phyloP scores from a whole-genome alignment of 73 alveolate species.

The Durusdinium trenchii region DNA sequence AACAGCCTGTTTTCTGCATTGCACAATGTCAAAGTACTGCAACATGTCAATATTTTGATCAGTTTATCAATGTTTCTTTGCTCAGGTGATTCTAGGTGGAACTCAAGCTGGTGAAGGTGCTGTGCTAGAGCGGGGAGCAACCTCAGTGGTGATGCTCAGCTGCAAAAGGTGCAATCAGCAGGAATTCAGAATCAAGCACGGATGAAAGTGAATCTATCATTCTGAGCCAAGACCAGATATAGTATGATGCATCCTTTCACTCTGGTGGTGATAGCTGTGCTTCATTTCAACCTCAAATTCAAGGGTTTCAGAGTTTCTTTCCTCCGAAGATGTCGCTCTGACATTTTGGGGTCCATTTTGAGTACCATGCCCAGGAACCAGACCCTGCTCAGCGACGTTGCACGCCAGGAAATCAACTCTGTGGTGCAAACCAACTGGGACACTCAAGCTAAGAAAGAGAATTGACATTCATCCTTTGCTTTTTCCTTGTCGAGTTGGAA shows the following conservation, averaged over 20 bases:
- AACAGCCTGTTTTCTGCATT: background rate
- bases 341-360: no score
- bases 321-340: no score
- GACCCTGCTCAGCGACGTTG: slow-evolving; percentile 46
- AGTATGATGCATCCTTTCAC: background rate
- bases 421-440: slow-evolving; percentile 93
- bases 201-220: background rate
- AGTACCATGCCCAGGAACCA: slow-evolving; percentile 12
- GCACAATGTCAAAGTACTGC: no score
- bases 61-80: background rate
- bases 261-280: background rate
- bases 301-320: no score
- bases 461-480: background rate
- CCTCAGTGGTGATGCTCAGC: slow-evolving; percentile 54
- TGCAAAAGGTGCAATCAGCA: background rate
- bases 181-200: background rate
- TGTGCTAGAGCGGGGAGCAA: slow-evolving; percentile 77
- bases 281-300: no score
- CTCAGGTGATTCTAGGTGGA: slow-evolving; percentile 75
- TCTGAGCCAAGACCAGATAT: background rate
- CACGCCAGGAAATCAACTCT: slow-evolving; percentile 31
- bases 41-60: background rate
- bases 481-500: no score
- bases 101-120: slow-evolving; percentile 60
- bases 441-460: background rate